phyloP scores from a whole-genome alignment of 2,329 filamentous ascomycete species.

The Blumeriella jaapii region DNA sequence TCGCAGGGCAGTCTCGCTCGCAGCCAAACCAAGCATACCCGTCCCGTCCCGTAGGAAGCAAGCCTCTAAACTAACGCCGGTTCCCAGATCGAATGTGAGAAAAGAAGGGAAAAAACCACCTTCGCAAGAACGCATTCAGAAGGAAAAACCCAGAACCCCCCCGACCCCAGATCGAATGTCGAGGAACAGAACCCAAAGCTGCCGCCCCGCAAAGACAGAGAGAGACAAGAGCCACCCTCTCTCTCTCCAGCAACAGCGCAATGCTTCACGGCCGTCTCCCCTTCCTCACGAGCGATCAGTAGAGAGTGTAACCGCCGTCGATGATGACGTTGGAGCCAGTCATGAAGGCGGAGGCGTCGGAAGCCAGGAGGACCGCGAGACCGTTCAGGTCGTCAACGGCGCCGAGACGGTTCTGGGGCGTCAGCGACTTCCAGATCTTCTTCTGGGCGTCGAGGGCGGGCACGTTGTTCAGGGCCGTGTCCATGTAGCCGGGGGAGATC shows the following conservation, averaged over 20 bases:
- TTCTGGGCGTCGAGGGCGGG: constrained; percentile 70
- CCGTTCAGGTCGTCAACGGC: constrained; percentile 67
- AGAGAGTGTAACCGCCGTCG: constrained; percentile 26
- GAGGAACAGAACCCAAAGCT: no score
- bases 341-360: constrained; percentile 64
- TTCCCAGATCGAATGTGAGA: no score
- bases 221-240: neutral
- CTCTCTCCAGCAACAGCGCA: no score
- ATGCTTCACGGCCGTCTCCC: no score
- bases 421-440: constrained; percentile 66
- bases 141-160: no score
- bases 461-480: constrained; percentile 70
- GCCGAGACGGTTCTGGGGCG: constrained; percentile 62
- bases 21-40: no score
- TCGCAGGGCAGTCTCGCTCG: no score
- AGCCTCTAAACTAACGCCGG: no score
- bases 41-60: no score
- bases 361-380: constrained; percentile 64
- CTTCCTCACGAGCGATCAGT: constrained; percentile 14
- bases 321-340: constrained; percentile 53
- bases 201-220: neutral
- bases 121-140: no score
- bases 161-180: no score
- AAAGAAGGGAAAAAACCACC: no score
- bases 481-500: constrained; percentile 76